These are phyloP conservation scores for Selenicereus undatus DNA, from an alignment of 148 eudicot species.

Conservation along the genomic window DNA sequence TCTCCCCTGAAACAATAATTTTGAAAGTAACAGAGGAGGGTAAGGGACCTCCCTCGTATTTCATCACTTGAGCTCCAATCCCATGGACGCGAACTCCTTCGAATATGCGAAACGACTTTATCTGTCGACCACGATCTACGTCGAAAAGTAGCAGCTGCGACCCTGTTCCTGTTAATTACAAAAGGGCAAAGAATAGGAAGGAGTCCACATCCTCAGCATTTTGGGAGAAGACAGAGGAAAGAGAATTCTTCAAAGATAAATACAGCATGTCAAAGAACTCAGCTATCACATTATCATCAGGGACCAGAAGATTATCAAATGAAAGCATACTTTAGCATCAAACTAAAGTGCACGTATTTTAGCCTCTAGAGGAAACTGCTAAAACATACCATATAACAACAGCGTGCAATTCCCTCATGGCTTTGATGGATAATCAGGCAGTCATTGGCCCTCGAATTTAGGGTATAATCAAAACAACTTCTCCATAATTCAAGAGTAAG, in stretches of 20 bases:
- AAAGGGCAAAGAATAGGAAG: background rate
- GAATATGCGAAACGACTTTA: conserved; percentile 56
- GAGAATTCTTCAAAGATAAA: background rate
- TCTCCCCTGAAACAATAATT: conserved; percentile 72
- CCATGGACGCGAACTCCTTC: conserved; percentile 89
- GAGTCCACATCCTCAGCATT: background rate
- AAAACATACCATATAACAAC: background rate
- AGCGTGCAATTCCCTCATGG: background rate
- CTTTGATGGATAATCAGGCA: background rate
- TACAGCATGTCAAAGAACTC: background rate
- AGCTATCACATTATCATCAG: background rate
- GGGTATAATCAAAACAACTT: background rate
- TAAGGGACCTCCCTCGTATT: conserved; percentile 6
- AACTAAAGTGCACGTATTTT: background rate
- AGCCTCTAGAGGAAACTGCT: background rate
- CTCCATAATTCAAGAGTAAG: background rate
- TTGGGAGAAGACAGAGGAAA: background rate
- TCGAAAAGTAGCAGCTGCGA: conserved; percentile 72
- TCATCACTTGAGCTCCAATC: conserved; percentile 30
- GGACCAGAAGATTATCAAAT: background rate
- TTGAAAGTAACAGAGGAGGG: conserved; percentile 23
- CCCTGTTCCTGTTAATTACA: conserved; percentile 58
- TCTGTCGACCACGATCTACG: conserved; percentile 32
- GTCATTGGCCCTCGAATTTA: background rate
- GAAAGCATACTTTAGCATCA: background rate